Evolutionary conservation across 2,329 filamentous ascomycete species (phyloP).

Genomic region (Podosphaera xanthii): DNA sequence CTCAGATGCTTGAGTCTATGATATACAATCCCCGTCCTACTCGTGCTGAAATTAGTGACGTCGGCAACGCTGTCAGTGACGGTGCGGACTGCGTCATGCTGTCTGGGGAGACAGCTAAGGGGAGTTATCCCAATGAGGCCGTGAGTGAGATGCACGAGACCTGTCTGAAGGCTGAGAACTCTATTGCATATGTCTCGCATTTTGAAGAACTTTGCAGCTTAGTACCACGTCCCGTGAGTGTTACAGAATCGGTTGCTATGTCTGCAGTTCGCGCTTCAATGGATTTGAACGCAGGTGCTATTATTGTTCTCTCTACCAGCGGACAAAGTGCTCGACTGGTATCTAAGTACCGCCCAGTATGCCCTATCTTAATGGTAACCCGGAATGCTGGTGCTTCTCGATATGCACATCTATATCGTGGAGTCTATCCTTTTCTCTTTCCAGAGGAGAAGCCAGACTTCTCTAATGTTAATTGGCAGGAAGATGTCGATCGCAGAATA

Average conservation of each 20-base stretch:
- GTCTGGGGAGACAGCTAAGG: slow-evolving; percentile 97
- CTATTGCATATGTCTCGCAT: slow-evolving; percentile 87
- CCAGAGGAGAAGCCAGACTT: slow-evolving; percentile 89
- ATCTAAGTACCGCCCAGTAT: slow-evolving; percentile 96
- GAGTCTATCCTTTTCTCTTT: slow-evolving; percentile 95
- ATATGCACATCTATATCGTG: slow-evolving; percentile 89
- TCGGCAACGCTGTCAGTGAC: slow-evolving; percentile 93
- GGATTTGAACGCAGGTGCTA: slow-evolving; percentile 88
- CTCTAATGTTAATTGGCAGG: slow-evolving; percentile 81
- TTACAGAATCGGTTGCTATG: slow-evolving; percentile 89
- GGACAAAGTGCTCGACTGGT: slow-evolving; percentile 85
- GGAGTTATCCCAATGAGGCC: slow-evolving; percentile 75
- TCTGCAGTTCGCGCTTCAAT: slow-evolving; percentile 86
- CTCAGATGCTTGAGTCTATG: slow-evolving; percentile 99
- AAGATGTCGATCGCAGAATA: slow-evolving; percentile 92
- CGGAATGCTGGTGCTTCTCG: slow-evolving; percentile 63
- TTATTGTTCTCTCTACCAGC: slow-evolving; percentile 87
- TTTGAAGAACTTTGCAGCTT: slow-evolving; percentile 87
- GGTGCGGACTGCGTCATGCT: slow-evolving; percentile 99
- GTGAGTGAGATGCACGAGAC: slow-evolving; percentile 97
- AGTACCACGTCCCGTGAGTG: slow-evolving; percentile 60
- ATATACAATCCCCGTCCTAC: slow-evolving; percentile 98
- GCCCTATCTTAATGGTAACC: slow-evolving; percentile 98
- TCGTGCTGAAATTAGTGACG: slow-evolving; percentile 93
- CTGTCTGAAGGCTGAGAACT: slow-evolving; percentile 87